Conservation (phyloP, 1,284 basidiomycete genomes). For the Meripilus lineatus region DNA sequence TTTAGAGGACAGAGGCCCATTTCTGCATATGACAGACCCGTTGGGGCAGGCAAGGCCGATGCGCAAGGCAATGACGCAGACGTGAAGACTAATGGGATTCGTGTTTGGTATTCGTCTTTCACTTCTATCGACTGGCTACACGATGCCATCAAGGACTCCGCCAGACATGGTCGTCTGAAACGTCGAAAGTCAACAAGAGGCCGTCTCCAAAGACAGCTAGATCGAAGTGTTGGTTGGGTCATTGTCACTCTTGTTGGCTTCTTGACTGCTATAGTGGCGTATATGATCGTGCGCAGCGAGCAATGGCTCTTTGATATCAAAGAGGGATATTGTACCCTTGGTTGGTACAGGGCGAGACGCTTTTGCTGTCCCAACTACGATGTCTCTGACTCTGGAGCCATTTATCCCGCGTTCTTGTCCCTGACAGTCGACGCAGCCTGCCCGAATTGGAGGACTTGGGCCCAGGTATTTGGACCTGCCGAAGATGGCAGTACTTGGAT, state of each 20-base stretch:
- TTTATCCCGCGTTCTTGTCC: slow-evolving; percentile 9
- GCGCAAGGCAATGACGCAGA: slow-evolving; percentile 45
- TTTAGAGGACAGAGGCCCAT: slow-evolving; percentile 52
- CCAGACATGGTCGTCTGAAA: slow-evolving; percentile 67
- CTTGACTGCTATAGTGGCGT: slow-evolving; percentile 81
- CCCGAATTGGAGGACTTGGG: slow-evolving; percentile 75
- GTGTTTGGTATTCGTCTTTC: slow-evolving; percentile 90
- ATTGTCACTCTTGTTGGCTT: slow-evolving; percentile 87
- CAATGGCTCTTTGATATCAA: slow-evolving; percentile 93
- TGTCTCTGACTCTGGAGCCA: slow-evolving; percentile 19
- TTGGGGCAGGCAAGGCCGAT: slow-evolving; percentile 28
- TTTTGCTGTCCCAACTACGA: slow-evolving; percentile 69
- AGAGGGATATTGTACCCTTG: slow-evolving; percentile 77
- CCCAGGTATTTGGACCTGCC: slow-evolving; percentile 36
- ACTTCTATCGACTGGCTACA: slow-evolving; percentile 89
- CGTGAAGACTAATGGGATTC: slow-evolving; percentile 76
- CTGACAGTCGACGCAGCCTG: slow-evolving; percentile 43
- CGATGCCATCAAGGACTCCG: slow-evolving; percentile 88
- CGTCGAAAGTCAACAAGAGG: slow-evolving; percentile 71
- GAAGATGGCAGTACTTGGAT: slow-evolving; percentile 19
- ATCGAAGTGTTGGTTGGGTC: slow-evolving; percentile 87
- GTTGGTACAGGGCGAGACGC: slow-evolving; percentile 73
- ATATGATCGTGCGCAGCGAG: slow-evolving; percentile 83
- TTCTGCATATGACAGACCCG: slow-evolving; percentile 66
- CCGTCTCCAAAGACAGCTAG: slow-evolving; percentile 62